Conservation (phyloP, 2,329 filamentous ascomycete genomes). For the Trichoderma brevicompactum region DNA sequence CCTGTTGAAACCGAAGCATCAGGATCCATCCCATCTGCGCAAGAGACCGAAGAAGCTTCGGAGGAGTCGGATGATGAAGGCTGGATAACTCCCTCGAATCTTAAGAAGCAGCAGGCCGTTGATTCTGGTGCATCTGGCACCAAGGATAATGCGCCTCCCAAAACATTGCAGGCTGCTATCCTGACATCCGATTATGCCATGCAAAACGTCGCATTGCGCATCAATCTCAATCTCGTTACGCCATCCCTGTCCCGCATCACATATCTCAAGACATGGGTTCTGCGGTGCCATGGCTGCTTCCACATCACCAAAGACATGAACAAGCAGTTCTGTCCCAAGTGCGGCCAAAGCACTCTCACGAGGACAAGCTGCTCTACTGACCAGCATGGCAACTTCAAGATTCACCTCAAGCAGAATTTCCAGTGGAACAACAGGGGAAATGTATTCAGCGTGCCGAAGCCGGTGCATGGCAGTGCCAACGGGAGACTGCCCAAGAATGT, state of each 20-base stretch:
- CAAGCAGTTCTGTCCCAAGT: slow-evolving; percentile 91
- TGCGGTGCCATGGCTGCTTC: slow-evolving; percentile 95
- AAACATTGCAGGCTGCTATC: slow-evolving; percentile 81
- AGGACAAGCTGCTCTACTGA: slow-evolving; percentile 86
- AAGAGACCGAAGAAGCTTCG: slow-evolving; percentile 43
- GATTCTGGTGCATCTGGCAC: slow-evolving; percentile 56
- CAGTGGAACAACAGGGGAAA: slow-evolving; percentile 95
- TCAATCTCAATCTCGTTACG: slow-evolving; percentile 90
- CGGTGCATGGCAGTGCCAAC: slow-evolving; percentile 77
- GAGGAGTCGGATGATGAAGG: slow-evolving; percentile 64
- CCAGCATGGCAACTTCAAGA: slow-evolving; percentile 74
- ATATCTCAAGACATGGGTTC: slow-evolving; percentile 83
- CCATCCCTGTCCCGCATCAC: slow-evolving; percentile 78
- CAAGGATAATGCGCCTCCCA: slow-evolving; percentile 55
- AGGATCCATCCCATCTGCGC: slow-evolving; percentile 27
- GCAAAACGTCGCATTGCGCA: slow-evolving; percentile 94
- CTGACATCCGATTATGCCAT: slow-evolving; percentile 96
- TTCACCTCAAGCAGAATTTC: slow-evolving; percentile 93
- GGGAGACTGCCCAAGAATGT: slow-evolving; percentile 71
- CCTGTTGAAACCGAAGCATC: neutral
- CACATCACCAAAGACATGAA: slow-evolving; percentile 78
- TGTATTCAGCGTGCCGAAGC: slow-evolving; percentile 90
- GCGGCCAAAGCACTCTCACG: slow-evolving; percentile 84
- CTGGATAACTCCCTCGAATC: slow-evolving; percentile 94
- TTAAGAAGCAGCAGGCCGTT: slow-evolving; percentile 79